Evolutionary conservation across 164 flowering plant genomes (phyloP), one percentile per base, ranked within the genome.

Genomic region (Houttuynia cordata): DNA sequence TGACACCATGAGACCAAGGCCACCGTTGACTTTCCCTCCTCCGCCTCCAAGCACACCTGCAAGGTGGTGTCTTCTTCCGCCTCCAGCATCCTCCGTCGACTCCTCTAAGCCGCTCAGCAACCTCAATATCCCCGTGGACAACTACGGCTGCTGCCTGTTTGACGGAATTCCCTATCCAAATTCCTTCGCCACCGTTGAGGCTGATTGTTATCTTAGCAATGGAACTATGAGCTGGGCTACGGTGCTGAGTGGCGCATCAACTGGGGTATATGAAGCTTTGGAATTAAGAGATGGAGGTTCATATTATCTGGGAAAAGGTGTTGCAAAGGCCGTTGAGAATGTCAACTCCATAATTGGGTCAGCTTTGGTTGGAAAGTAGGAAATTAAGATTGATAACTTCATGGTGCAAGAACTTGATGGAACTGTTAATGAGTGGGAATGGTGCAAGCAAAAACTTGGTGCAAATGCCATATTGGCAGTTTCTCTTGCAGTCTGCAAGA

Each of bases 201-300:
- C 17, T 19, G 22, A 51, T 17, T 18, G 53, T 8, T 18, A 17
- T 51, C 53, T 17, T 20, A 51, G 53, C 4, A 20, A 4, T 17
- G 53, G 85, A 23, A 70, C 68, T 17, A 23, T 64, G 6, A 73
- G 74, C 7, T 76, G 85, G 68, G 88, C 85, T 68, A 85, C 88
- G 51, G 85, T 83, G 49, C 88, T 85, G 4, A 83, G 88, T 54
- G 88, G 88, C 61, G 85, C 82, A 22, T 83, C 88, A 1, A 81
- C 88, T 53, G 85, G 85, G 39, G 37, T 79, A 41, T 81, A 81
- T 49, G 85, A 81, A 65, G 85, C 83, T 58, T 66, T 79, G 57
- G 85, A 81, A 60, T 63, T 81, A 50, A 73, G 85, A 51, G 83
- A 79, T 74, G 83, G 85, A 52, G 83, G 81, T 25, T 74, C 80